Conservation (phyloP, 495 filamentous ascomycete species). For the Xylaria grammica region DNA sequence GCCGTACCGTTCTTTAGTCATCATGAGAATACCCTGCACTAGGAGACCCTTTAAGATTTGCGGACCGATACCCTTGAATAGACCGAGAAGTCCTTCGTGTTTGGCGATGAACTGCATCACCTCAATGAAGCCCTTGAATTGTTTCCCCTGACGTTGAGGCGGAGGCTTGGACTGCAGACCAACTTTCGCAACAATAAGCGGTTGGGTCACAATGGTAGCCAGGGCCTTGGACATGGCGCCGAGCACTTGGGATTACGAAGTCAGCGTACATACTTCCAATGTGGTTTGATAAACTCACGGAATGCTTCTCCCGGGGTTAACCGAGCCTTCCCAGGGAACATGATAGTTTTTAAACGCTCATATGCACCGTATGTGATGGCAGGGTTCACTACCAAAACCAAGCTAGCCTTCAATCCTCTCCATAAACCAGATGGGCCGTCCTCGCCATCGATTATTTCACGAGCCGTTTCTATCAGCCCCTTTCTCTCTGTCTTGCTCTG, state of each 20-base stretch:
- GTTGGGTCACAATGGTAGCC: slow-evolving; percentile 92
- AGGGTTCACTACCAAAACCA: slow-evolving; percentile 96
- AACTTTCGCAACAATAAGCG: slow-evolving; percentile 97
- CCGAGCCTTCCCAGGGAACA: slow-evolving; percentile 79
- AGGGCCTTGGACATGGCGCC: slow-evolving; percentile 92
- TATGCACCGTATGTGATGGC: slow-evolving; percentile 99
- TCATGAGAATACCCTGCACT: slow-evolving; percentile 97
- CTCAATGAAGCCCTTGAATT: slow-evolving; percentile 92
- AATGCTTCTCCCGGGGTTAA: slow-evolving; percentile 91
- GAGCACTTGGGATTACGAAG: slow-evolving; percentile 63
- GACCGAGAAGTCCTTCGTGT: slow-evolving; percentile 78
- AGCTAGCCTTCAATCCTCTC: slow-evolving; percentile 93
- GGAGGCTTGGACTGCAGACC: slow-evolving; percentile 93
- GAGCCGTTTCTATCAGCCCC: slow-evolving; percentile 85
- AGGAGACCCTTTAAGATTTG: slow-evolving; percentile 92
- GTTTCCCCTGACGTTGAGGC: slow-evolving; percentile 81
- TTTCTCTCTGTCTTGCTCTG: slow-evolving; percentile 81
- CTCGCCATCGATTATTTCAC: slow-evolving; percentile 86
- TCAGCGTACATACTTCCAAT: slow-evolving; percentile 18
- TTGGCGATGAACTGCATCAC: slow-evolving; percentile 93
- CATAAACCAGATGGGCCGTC: slow-evolving; percentile 90
- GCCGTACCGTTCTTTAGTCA: slow-evolving; percentile 95
- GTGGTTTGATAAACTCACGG: slow-evolving; percentile 58
- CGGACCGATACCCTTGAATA: slow-evolving; percentile 97
- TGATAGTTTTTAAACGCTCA: slow-evolving; percentile 78